phyloP scores from a whole-genome alignment of 2,329 filamentous ascomycete genomes.

The Knoxdaviesia capensis region DNA sequence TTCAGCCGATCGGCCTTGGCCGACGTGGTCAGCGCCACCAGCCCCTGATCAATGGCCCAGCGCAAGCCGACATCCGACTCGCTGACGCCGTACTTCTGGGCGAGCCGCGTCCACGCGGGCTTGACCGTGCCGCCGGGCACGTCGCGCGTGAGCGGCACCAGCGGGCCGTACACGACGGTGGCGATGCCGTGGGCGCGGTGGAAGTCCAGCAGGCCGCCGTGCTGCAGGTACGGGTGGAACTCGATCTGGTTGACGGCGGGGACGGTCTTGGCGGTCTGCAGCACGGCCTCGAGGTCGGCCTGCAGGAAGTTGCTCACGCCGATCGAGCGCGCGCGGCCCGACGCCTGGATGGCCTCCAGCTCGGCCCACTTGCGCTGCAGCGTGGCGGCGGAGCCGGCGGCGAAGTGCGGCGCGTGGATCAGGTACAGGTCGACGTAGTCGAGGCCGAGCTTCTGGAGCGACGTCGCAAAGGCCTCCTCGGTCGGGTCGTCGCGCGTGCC shows the following conservation, averaged over 20 bases:
- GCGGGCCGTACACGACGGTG: slow-evolving; percentile 31
- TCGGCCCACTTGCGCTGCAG: slow-evolving; percentile 40
- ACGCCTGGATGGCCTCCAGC: slow-evolving; percentile 44
- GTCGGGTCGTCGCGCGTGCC: slow-evolving; percentile 19
- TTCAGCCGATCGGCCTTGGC: slow-evolving; percentile 34
- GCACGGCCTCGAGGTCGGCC: slow-evolving; percentile 31
- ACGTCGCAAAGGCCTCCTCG: slow-evolving; percentile 31
- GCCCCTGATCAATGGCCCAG: slow-evolving; percentile 39
- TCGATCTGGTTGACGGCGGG: slow-evolving; percentile 69
- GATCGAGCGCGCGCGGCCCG: slow-evolving; percentile 47
- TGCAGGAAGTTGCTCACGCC: slow-evolving; percentile 58
- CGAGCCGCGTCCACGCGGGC: slow-evolving; percentile 25
- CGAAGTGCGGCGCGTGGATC: slow-evolving; percentile 37
- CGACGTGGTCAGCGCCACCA: slow-evolving; percentile 39
- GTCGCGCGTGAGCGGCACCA: slow-evolving; percentile 26
- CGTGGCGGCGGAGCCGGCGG: slow-evolving; percentile 13
- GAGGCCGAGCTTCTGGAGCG: slow-evolving; percentile 43
- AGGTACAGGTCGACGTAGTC: slow-evolving; percentile 57
- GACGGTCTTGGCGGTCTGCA: slow-evolving; percentile 35
- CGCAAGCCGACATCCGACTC: slow-evolving; percentile 35
- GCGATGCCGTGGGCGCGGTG: slow-evolving; percentile 36
- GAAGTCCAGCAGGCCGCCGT: slow-evolving; percentile 36
- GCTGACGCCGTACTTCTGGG: slow-evolving; percentile 36
- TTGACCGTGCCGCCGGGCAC: slow-evolving; percentile 33
- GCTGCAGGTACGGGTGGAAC: slow-evolving; percentile 57